Base-by-base conservation (phyloP, 192 early-diverging fungal genomes). In the Spizellomyces punctatus region DNA sequence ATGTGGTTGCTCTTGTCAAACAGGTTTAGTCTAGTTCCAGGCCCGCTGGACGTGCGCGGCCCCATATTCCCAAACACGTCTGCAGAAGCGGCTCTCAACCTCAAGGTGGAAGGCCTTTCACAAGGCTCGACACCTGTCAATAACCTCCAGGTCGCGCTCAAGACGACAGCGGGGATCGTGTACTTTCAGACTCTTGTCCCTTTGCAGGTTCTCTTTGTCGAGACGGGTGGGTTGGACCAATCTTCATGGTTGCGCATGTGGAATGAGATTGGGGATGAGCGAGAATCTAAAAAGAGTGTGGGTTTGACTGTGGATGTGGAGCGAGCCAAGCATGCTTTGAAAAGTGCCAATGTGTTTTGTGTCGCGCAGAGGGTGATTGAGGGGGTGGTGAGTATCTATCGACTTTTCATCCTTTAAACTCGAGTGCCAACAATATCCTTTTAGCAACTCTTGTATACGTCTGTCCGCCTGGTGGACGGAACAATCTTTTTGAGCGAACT, bases 161-260 rank as follows among this genome's bases (percentile, higher is more conserved):
- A 92, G 69, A 85, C 81, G 78, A 81, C 82, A 16, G 69, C 71
- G 0, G 89, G 91, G 14, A 81, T 93, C 10, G 84, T 85, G 55
- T 93, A 93, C 76, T 90, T 91, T 76, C 89, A 90, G 71, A 83
- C 88, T 5, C 81, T 79, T 45, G 71, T 85, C 55, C 88, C 89
- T 61, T 70, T 91, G 58, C 82, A 91, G 57, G 43, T 72, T 6
- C 80, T 91, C 19, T 61, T 61, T 22, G 12, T 22, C 14, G 59
- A 61, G 22, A 61, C 27, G 0, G 54, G 57, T 8, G 63, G 6
- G 8, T 46, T 61, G 8, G 67, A 69, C 19, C 61, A 41, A n/a
- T 0, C 45, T 5, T 8, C 41, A 8, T 76, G 74, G 74, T 41
- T 76, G 36, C 44, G 63, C 17, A 70, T 50, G 22, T 76, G 74